Percentiles rank a stretch among this genome's conserved stretches.
These are phyloP conservation scores for Colletotrichum sp. DNA, from an alignment of 2,329 filamentous ascomycete species.

Conservation along the genomic window DNA sequence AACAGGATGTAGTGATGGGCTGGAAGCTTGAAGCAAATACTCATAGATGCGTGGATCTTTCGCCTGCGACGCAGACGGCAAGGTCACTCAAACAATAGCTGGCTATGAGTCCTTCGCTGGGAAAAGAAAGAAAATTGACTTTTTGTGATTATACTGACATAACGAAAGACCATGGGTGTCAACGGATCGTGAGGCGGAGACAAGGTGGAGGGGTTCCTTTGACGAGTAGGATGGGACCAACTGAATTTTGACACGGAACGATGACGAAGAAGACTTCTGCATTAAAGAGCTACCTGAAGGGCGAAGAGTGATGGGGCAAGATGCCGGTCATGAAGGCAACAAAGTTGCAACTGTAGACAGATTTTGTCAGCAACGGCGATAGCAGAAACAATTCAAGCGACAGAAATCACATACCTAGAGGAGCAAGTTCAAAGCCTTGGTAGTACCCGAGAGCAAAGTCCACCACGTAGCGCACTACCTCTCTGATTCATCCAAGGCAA, in stretches of 20 bases:
- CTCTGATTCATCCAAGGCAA: not conserved
- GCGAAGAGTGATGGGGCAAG: not conserved
- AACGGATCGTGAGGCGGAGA: too few species aligned
- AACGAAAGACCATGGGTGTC: too few species aligned
- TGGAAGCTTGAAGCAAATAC: not conserved
- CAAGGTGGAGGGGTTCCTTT: too few species aligned
- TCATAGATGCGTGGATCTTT: not conserved
- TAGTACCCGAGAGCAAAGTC: not conserved
- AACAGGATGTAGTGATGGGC: not conserved
- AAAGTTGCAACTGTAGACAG: not conserved
- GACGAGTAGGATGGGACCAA: too few species aligned
- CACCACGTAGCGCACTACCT: not conserved
- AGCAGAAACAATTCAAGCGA: accelerated
- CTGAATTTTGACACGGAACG: not conserved
- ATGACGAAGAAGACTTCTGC: not conserved
- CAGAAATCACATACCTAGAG: accelerated
- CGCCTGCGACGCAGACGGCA: not conserved
- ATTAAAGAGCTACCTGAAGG: not conserved
- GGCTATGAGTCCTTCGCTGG: too few species aligned
- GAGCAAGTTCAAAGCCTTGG: not conserved
- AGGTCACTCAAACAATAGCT: too few species aligned
- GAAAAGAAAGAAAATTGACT: too few species aligned
- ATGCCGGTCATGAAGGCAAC: not conserved
- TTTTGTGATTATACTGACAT: too few species aligned
- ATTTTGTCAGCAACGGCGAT: not conserved